phyloP scores from a whole-genome alignment of 805 yeast species.

The Saccharomyces mikatae region DNA sequence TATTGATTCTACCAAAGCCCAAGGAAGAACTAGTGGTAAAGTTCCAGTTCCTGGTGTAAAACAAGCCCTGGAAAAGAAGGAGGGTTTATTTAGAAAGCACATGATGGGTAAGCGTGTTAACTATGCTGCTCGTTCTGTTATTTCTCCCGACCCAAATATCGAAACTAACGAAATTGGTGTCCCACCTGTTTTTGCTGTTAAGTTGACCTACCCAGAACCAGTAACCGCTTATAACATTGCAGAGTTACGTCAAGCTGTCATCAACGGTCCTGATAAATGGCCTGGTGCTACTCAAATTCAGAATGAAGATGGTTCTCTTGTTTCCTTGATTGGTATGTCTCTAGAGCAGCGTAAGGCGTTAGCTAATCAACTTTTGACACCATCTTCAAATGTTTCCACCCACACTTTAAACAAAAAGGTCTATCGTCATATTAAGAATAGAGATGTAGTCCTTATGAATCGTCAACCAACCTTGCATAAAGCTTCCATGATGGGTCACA shows the following conservation, averaged over 20 bases:
- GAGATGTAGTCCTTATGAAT: conserved; percentile 95
- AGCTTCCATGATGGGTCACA: conserved; percentile 99
- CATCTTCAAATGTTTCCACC: conserved; percentile 50
- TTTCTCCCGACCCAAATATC: conserved; percentile 96
- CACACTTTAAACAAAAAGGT: conserved; percentile 82
- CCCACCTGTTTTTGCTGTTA: conserved; percentile 95
- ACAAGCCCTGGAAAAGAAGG: conserved; percentile 96
- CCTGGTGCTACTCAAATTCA: conserved; percentile 97
- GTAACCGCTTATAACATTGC: conserved; percentile 88
- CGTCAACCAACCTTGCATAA: conserved; percentile 98
- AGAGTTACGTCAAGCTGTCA: conserved; percentile 87
- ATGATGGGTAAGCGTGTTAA: conserved; percentile 99
- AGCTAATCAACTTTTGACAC: conserved; percentile 91
- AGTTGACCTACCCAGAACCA: conserved; percentile 96
- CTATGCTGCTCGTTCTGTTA: conserved; percentile 97
- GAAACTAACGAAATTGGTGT: conserved; percentile 98
- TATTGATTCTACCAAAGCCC: conserved; percentile 85
- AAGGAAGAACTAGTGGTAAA: conserved; percentile 57
- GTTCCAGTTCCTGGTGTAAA: conserved; percentile 88
- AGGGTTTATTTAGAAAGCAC: conserved; percentile 94
- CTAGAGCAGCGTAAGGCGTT: conserved; percentile 88
- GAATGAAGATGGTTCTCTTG: conserved; percentile 84
- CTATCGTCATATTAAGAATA: conserved; percentile 85
- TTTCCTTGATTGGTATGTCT: conserved; percentile 81
- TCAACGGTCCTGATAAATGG: conserved; percentile 96